Percentiles rank a stretch among this genome's conserved stretches.
Evolutionary conservation across 441 rosid genomes (phyloP).

Genomic region (Euphorbia schlechtendalii): DNA sequence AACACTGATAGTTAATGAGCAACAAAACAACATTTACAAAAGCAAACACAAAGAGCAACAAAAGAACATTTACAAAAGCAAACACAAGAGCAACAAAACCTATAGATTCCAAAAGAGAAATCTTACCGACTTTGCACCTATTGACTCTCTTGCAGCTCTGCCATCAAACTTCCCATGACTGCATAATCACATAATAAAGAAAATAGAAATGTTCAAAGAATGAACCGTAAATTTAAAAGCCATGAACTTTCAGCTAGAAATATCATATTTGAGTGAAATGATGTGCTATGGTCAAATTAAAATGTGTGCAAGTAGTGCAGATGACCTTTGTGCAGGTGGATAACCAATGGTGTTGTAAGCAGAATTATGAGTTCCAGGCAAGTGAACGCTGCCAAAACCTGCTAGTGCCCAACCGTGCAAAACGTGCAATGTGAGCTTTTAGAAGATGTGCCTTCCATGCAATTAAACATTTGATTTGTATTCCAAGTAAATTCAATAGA

Average conservation of each 20-base stretch:
- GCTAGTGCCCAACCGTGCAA: conserved; percentile 93
- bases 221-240: conserved; percentile 14
- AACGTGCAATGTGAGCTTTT: conserved; percentile 85
- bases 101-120: conserved; percentile 4
- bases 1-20: no score
- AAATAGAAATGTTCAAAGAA: conserved; percentile 5
- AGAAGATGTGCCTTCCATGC: conserved; percentile 48
- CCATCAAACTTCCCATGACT: conserved; percentile 48
- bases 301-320: conserved; percentile 76
- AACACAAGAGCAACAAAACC: no score
- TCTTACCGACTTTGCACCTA: conserved; percentile 42
- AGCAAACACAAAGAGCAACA: background rate
- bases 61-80: no score
- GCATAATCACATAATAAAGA: conserved; percentile 25
- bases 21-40: background rate
- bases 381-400: conserved; percentile 89
- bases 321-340: conserved; percentile 93
- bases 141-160: conserved; percentile 33
- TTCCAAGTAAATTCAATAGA: conserved; percentile 26
- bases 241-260: conserved; percentile 30
- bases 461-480: conserved; percentile 34
- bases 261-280: conserved; percentile 21
- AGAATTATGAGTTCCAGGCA: conserved; percentile 84
- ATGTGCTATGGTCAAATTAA: conserved; percentile 33
- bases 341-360: conserved; percentile 78